Percentiles rank a stretch among this genome's conserved stretches.
Conservation (phyloP, 352 stramenopile genomes). For the Aphanomyces astaci region DNA sequence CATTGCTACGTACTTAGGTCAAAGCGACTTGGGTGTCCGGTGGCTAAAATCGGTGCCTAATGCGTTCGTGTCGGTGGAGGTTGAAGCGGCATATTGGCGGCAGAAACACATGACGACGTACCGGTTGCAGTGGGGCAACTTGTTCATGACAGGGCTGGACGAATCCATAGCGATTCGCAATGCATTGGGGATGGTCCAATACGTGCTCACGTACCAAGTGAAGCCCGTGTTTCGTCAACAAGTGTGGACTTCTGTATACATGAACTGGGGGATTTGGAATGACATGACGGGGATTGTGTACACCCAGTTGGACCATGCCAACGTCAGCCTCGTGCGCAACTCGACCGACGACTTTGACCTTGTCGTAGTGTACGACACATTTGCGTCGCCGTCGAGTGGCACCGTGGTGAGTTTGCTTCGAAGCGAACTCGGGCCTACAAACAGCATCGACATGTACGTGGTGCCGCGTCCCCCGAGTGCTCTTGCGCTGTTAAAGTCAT, state of each 20-base stretch:
- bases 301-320: not conserved
- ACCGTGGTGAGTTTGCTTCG: not conserved
- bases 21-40: not conserved
- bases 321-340: not conserved
- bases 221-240: not conserved
- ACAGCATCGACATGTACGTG: not conserved
- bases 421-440: not conserved
- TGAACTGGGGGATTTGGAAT: not conserved
- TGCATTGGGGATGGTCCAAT: conserved; percentile 3
- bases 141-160: not conserved
- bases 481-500: not conserved
- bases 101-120: not conserved
- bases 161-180: conserved; percentile 1
- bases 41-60: not conserved
- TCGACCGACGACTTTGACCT: not conserved
- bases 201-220: not conserved
- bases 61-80: not conserved
- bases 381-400: not conserved
- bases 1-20: not conserved
- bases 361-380: not conserved
- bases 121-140: conserved; percentile 1
- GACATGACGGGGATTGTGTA: not conserved
- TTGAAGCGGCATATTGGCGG: conserved; percentile 2
- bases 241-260: not conserved
- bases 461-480: not conserved